These are phyloP conservation scores for Naganishia kalamii DNA, from an alignment of 768 basidiomycete species.

Conservation along the genomic window DNA sequence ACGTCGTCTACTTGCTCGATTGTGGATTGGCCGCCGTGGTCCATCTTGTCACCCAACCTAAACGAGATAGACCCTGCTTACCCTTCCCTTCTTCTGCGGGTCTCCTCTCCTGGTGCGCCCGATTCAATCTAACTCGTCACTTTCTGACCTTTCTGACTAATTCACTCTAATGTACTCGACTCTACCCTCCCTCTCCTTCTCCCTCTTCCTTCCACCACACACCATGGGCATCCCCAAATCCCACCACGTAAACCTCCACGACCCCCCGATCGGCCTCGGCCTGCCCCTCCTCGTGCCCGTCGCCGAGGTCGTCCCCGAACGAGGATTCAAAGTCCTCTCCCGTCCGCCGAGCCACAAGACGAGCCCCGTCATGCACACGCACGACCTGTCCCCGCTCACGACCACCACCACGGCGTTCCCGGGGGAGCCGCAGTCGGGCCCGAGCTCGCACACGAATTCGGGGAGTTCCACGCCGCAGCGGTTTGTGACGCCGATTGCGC, in stretches of 20 bases:
- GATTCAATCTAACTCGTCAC: neutral
- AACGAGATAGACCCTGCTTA: too few relatives aligned
- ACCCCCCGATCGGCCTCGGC: neutral
- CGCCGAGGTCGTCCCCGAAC: neutral
- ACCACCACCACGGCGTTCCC: neutral
- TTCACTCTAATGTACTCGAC: too few relatives aligned
- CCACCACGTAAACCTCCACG: neutral
- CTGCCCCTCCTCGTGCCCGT: neutral
- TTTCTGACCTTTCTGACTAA: neutral
- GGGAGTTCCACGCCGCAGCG: slow-evolving; percentile 6
- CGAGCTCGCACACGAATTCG: neutral
- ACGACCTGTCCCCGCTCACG: neutral
- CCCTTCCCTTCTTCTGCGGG: neutral
- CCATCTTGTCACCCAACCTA: neutral
- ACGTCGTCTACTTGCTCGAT: too few relatives aligned
- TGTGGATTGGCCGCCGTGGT: too few relatives aligned
- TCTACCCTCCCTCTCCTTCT: neutral
- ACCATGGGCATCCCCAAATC: slow-evolving; percentile 11
- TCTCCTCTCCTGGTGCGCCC: neutral
- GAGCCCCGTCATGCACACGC: neutral
- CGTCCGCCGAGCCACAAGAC: neutral
- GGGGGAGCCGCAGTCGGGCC: neutral
- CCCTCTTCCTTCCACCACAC: neutral
- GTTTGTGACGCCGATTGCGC: neutral
- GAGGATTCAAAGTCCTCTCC: slow-evolving; percentile 8